Percentiles rank a stretch among this genome's conserved stretches.
These are phyloP conservation scores for Fonsecaea monophora DNA, from an alignment of 2,329 filamentous ascomycete species.

Conservation along the genomic window DNA sequence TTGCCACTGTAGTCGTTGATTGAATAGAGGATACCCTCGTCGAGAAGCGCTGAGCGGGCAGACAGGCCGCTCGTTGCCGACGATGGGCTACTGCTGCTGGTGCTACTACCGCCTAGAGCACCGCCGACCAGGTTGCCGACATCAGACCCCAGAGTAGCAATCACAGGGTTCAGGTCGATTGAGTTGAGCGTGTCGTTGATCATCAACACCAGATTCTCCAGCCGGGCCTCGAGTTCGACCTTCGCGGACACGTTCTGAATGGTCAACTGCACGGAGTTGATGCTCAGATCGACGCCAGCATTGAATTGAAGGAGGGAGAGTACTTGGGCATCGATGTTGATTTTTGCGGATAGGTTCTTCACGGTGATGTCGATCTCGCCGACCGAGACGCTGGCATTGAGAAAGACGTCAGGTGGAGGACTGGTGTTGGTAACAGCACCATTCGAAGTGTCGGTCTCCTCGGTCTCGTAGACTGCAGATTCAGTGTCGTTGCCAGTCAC, in stretches of 20 bases:
- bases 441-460: slow-evolving; percentile 52
- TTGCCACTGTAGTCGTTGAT: slow-evolving; percentile 66
- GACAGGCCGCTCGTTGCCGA: slow-evolving; percentile 17
- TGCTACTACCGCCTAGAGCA: slow-evolving; percentile 41
- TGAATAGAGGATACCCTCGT: slow-evolving; percentile 66
- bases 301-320: slow-evolving; percentile 65
- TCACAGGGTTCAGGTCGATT: slow-evolving; percentile 66
- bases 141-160: slow-evolving; percentile 62
- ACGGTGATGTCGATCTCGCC: slow-evolving; percentile 66
- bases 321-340: slow-evolving; percentile 66
- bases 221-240: slow-evolving; percentile 65
- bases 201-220: slow-evolving; percentile 67
- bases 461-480: slow-evolving; percentile 62
- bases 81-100: background rate
- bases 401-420: slow-evolving; percentile 63
- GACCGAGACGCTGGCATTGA: slow-evolving; percentile 65
- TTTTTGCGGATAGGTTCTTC: slow-evolving; percentile 65
- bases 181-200: slow-evolving; percentile 64
- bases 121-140: slow-evolving; percentile 58
- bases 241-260: slow-evolving; percentile 67
- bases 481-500: slow-evolving; percentile 52
- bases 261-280: slow-evolving; percentile 62
- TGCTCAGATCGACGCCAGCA: slow-evolving; percentile 65
- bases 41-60: slow-evolving; percentile 48
- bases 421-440: slow-evolving; percentile 47